Conservation (phyloP, 805 yeast genomes). For the Saturnispora dispora region DNA sequence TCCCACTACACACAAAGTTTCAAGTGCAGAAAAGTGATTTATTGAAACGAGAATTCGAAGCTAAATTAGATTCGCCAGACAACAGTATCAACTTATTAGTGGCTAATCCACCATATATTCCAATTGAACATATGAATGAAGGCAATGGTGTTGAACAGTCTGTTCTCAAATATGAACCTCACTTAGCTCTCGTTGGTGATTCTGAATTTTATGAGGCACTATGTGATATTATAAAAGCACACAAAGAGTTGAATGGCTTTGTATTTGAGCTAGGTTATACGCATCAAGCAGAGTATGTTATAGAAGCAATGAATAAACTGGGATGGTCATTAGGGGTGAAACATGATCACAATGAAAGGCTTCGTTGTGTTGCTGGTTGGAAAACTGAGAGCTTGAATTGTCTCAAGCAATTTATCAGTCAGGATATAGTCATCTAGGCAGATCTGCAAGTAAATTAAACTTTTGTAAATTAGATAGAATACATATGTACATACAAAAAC, state of each 20-base stretch:
- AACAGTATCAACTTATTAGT: constrained; percentile 44
- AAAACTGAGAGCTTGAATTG: constrained; percentile 9
- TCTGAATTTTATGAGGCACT: constrained; percentile 59
- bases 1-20: background rate
- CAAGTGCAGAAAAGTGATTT: constrained; percentile 6
- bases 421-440: background rate
- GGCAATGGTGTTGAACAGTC: constrained; percentile 46
- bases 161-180: constrained; percentile 68
- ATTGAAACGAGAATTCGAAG: constrained; percentile 5
- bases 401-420: background rate
- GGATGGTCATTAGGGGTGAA: constrained; percentile 38
- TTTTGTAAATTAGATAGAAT: background rate
- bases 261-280: constrained; percentile 69
- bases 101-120: constrained; percentile 91
- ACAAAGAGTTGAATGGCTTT: constrained; percentile 42
- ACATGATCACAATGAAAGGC: constrained; percentile 41
- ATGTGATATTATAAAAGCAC: constrained; percentile 28
- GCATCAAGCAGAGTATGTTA: constrained; percentile 38
- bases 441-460: too few species aligned
- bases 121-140: constrained; percentile 33
- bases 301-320: constrained; percentile 3
- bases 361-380: constrained; percentile 64
- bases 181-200: constrained; percentile 70
- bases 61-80: constrained; percentile 10
- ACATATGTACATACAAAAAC: background rate